These are phyloP conservation scores for Colletotrichum cereale DNA, from an alignment of 2,329 filamentous ascomycete species.

Conservation along the genomic window DNA sequence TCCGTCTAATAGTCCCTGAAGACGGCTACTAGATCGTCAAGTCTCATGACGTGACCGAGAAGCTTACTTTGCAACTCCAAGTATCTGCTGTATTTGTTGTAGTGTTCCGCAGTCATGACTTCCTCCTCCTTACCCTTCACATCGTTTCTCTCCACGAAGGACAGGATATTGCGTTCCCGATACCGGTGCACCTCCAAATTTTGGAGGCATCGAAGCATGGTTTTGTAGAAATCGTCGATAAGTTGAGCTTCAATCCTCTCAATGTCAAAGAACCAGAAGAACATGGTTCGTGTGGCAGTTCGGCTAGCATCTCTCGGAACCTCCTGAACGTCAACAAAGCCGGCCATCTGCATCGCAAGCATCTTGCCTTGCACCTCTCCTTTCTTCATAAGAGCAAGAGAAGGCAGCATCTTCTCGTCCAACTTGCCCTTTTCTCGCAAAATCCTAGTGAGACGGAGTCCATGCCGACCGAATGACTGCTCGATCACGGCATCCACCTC, in stretches of 20 bases:
- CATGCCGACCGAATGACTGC: constrained; percentile 80
- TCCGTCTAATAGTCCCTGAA: constrained; percentile 75
- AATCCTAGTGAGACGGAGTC: constrained; percentile 86
- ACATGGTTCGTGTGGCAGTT: constrained; percentile 85
- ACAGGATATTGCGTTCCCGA: constrained; percentile 78
- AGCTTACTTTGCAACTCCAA: constrained; percentile 79
- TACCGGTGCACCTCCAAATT: constrained; percentile 82
- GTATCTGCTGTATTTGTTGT: constrained; percentile 70
- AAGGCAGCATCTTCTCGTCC: constrained; percentile 91
- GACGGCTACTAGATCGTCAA: constrained; percentile 88
- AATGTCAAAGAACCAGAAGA: constrained; percentile 91
- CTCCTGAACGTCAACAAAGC: constrained; percentile 92
- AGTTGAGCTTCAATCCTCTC: constrained; percentile 78
- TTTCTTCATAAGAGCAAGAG: constrained; percentile 85
- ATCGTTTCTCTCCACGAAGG: constrained; percentile 86
- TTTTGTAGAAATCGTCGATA: constrained; percentile 87
- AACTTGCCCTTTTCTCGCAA: constrained; percentile 89
- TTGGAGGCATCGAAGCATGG: constrained; percentile 87
- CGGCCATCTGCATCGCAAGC: constrained; percentile 85
- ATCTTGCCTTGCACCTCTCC: constrained; percentile 88
- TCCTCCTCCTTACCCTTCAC: constrained; percentile 87
- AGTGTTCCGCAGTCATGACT: constrained; percentile 80
- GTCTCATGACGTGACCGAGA: constrained; percentile 80
- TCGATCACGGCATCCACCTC: constrained; percentile 88
- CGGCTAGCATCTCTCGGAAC: constrained; percentile 89